Evolutionary conservation across 139 green algal genomes (phyloP).

Genomic region (Micractinium conductrix): DNA sequence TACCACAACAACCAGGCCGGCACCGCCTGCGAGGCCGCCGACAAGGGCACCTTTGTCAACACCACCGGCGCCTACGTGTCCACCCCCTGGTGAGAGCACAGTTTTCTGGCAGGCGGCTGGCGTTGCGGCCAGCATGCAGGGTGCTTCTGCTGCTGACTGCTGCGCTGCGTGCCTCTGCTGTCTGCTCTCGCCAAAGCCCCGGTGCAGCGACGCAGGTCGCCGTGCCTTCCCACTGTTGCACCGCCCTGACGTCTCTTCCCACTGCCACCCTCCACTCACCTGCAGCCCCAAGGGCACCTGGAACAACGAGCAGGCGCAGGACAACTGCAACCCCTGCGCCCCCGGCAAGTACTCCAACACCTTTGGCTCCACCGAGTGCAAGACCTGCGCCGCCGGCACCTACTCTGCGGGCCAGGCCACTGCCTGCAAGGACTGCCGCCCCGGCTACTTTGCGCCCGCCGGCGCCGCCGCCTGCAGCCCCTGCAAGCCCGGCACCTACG

Average conservation of each 20-base stretch:
- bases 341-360: background rate
- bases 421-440: background rate
- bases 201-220: too few species aligned
- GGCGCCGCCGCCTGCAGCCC: background rate
- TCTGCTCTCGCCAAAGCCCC: too few species aligned
- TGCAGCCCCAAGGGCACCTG: background rate
- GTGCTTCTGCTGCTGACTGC: too few species aligned
- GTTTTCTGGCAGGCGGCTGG: too few species aligned
- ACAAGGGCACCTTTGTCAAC: slow-evolving; percentile 11
- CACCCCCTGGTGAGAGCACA: too few species aligned
- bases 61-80: slow-evolving; percentile 4
- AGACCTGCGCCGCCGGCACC: background rate
- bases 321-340: background rate
- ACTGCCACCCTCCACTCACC: too few species aligned
- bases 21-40: background rate
- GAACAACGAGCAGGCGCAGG: background rate
- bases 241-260: too few species aligned
- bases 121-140: too few species aligned
- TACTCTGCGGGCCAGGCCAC: background rate
- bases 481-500: background rate
- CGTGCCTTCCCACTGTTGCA: too few species aligned
- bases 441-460: background rate
- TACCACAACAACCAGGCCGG: background rate
- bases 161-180: too few species aligned
- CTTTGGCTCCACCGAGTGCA: background rate